These are phyloP conservation scores for Pleurotus eryngii DNA, from an alignment of 768 basidiomycete genomes.

Conservation along the genomic window DNA sequence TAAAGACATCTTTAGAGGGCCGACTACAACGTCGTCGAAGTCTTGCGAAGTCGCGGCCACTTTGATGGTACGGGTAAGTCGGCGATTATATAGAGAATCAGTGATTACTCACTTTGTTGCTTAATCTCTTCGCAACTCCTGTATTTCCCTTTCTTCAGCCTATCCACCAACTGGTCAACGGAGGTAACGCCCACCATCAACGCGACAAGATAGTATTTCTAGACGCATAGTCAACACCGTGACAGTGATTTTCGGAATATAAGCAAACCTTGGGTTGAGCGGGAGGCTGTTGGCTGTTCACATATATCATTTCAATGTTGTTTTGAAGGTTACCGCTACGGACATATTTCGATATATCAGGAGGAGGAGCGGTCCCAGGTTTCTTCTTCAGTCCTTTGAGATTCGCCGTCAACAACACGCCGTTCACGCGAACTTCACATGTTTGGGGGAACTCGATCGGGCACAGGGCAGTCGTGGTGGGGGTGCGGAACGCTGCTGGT, in stretches of 20 bases:
- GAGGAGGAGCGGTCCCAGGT: slow-evolving; percentile 90
- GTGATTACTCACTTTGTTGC: slow-evolving; percentile 48
- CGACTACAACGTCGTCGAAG: slow-evolving; percentile 92
- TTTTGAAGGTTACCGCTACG: slow-evolving; percentile 40
- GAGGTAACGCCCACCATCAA: slow-evolving; percentile 80
- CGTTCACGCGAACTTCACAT: slow-evolving; percentile 88
- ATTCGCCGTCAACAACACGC: slow-evolving; percentile 62
- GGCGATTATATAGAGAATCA: slow-evolving; percentile 7
- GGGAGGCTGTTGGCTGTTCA: slow-evolving; percentile 77
- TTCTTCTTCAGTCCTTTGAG: slow-evolving; percentile 94
- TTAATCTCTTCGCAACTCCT: slow-evolving; percentile 61
- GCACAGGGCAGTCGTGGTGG: slow-evolving; percentile 43
- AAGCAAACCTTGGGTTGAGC: slow-evolving; percentile 61
- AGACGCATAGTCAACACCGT: neutral
- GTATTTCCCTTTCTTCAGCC: slow-evolving; percentile 65
- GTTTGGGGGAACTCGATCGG: slow-evolving; percentile 90
- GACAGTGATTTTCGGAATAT: neutral
- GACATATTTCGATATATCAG: slow-evolving; percentile 52
- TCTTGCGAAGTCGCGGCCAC: slow-evolving; percentile 58
- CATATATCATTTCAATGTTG: slow-evolving; percentile 84
- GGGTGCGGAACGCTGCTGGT: slow-evolving; percentile 49
- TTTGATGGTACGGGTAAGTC: slow-evolving; percentile 21
- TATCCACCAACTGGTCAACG: slow-evolving; percentile 67
- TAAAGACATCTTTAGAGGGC: slow-evolving; percentile 84
- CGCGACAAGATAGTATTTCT: slow-evolving; percentile 87